Evolutionary conservation across 2,329 filamentous ascomycete genomes (phyloP), one percentile per base, ranked within the genome.

Genomic region (Cercospora sp.): DNA sequence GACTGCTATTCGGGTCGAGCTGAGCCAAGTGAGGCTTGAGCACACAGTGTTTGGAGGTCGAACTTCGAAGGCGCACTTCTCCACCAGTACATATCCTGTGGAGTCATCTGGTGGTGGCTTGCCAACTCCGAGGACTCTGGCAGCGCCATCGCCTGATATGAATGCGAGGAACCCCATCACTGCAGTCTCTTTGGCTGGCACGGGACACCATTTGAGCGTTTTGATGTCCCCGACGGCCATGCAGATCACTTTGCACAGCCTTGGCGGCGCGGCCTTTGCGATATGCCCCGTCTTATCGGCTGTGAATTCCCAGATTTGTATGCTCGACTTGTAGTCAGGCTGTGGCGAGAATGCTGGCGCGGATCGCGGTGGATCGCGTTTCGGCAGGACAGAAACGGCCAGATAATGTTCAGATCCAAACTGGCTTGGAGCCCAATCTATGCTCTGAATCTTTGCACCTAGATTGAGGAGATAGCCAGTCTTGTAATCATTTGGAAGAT

Each of bases 241-340:
- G 71, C 86, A 88, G n/a, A 89, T 75, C 3, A 85, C 82, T 40
- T 84, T 72, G 28, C 79, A 79, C 51, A 89, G 79, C 55, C 76
- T 74, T 3, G 87, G 87, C 16, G 79, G 72, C 8, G 68, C 72
- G 0, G 72, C 74, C 70, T 80, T 79, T 72, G 87, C 81, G 6
- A 87, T 76, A 2, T 76, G 78, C 13, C 80, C 79, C 0, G 79
- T 68, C 16, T 71, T 65, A 9, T 60, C 77, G 3, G 81, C 80
- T 42, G 79, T 78, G 71, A 89, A 86, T 5, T 83, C 79, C 87
- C 87, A 89, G 6, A 90, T 83, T 69, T 89, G 87, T 33, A 89
- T 81, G 2, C 82, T 82, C 13, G 83, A 81, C 16, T 83, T 81
- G 68, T 82, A 84, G 16, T 82, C 78, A 6, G 79, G 75, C 4